phyloP scores from a whole-genome alignment of 2,329 filamentous ascomycete genomes.

The Seiridium cupressi region DNA sequence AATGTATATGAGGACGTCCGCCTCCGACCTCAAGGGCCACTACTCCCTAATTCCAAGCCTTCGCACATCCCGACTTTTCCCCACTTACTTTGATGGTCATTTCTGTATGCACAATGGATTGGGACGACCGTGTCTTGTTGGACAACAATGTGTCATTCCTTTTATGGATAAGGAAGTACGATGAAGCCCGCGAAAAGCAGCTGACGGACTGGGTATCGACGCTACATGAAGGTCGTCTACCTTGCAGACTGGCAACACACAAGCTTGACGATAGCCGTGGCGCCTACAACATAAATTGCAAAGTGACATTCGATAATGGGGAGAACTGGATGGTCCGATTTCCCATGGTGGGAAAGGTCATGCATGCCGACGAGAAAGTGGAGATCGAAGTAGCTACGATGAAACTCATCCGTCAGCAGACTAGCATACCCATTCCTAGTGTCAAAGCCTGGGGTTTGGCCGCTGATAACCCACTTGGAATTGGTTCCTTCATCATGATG shows the following conservation, averaged over 20 bases:
- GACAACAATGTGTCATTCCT: constrained; percentile 1
- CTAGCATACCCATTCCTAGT: constrained; percentile 14
- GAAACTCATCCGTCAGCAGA: constrained; percentile 13
- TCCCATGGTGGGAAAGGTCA: constrained; percentile 10
- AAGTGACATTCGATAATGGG: constrained; percentile 7
- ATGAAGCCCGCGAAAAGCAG: not conserved
- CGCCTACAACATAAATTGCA: constrained; percentile 3
- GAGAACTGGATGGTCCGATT: constrained; percentile 15
- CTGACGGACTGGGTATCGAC: not conserved
- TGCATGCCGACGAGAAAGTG: constrained; percentile 13
- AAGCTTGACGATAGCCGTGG: constrained; percentile 1
- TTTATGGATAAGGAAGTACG: not conserved
- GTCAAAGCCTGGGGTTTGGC: constrained; percentile 15
- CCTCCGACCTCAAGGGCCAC: not conserved
- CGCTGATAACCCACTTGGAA: constrained; percentile 12
- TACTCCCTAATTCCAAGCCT: not conserved
- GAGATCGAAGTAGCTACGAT: constrained; percentile 14
- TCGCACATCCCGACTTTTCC: not conserved
- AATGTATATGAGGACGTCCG: not conserved
- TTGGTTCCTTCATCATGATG: constrained; percentile 15
- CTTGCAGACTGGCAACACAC: not conserved
- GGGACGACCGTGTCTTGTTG: not conserved
- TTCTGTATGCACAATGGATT: not conserved
- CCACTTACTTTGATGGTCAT: not conserved
- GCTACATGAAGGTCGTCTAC: not conserved